Percentiles rank a stretch among this genome's conserved stretches.
These are phyloP conservation scores for Urostyla sp. DNA, from an alignment of 73 alveolate genomes.

Conservation along the genomic window DNA sequence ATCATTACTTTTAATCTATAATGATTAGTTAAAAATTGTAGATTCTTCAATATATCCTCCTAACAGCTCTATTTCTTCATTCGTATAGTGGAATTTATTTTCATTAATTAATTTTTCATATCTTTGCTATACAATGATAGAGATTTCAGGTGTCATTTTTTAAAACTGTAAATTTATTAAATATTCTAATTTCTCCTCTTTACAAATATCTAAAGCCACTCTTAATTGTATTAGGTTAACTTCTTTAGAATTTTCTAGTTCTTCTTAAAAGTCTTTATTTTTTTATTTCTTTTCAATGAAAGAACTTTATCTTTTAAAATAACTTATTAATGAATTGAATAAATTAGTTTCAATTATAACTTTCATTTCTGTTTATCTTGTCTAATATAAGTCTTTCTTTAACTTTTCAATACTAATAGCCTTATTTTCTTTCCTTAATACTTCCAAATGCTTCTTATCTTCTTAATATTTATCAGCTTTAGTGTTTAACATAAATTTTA, in stretches of 20 bases:
- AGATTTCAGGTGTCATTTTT: conserved; percentile 39
- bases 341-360: conserved; percentile 11
- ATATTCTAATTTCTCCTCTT: not conserved
- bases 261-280: not conserved
- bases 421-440: conserved; percentile 10
- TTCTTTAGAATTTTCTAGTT: not conserved
- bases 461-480: conserved; percentile 37
- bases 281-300: not conserved
- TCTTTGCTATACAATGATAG: not conserved
- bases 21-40: conserved; percentile 29
- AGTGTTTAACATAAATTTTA: conserved; percentile 39
- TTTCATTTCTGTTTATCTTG: not conserved
- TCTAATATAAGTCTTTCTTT: conserved; percentile 3
- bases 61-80: not conserved
- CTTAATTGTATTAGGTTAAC: conserved; percentile 5
- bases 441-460: conserved; percentile 16
- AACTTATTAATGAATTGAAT: not conserved
- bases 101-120: not conserved
- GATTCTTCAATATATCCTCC: conserved; percentile 33
- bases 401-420: conserved; percentile 13
- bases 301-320: not conserved
- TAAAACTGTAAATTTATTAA: not conserved
- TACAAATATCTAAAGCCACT: conserved; percentile 1
- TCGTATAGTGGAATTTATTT: not conserved
- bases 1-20: conserved; percentile 24